Evolutionary conservation across 345 rosid genomes (phyloP).

Genomic region (Gossypium bickii): DNA sequence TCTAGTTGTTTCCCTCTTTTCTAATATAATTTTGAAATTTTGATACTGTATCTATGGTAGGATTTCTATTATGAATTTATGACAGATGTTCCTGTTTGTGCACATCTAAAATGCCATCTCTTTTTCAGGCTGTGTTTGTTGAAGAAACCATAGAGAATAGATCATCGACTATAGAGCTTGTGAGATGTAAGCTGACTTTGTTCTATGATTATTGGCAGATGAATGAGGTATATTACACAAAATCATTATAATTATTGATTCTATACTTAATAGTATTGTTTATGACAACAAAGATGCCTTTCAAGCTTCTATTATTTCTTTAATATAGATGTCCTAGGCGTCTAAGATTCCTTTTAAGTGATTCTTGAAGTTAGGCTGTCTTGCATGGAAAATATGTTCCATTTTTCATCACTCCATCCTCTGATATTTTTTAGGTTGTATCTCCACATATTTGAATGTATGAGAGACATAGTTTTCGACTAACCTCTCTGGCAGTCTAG

Average conservation of each 20-base stretch:
- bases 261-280: not conserved
- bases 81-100: constrained; percentile 8
- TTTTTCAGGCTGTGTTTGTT: constrained; percentile 48
- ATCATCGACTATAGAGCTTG: constrained; percentile 50
- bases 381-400: not conserved
- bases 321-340: not conserved
- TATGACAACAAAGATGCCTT: not conserved
- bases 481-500: too few species aligned
- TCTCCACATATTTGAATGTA: not conserved
- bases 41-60: not conserved
- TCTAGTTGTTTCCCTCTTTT: not conserved
- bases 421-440: not conserved
- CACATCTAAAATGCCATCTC: constrained; percentile 8
- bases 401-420: not conserved
- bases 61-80: not conserved
- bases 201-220: constrained; percentile 86
- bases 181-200: constrained; percentile 68
- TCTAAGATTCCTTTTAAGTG: not conserved
- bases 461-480: not conserved
- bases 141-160: constrained; percentile 38
- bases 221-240: constrained; percentile 61
- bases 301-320: not conserved
- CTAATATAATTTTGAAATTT: constrained; percentile 4
- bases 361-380: not conserved
- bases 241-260: not conserved